Evolutionary conservation across 768 basidiomycete genomes (phyloP).

Genomic region (Solioccasus polychromus): DNA sequence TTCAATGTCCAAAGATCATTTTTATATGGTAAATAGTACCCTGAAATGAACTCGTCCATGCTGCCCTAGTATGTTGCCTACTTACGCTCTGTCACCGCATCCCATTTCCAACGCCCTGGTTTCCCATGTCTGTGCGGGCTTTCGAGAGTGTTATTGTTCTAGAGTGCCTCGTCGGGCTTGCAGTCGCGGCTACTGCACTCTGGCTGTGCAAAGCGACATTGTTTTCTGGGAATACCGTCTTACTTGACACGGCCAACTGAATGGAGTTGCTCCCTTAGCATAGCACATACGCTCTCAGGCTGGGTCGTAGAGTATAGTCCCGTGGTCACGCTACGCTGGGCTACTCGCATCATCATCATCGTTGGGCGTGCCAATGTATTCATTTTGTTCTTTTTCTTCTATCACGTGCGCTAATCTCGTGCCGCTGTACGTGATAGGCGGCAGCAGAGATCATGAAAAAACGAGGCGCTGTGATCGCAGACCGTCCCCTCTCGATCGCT

Average conservation of each 20-base stretch:
- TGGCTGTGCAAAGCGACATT: not conserved
- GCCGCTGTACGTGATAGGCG: constrained; percentile 34
- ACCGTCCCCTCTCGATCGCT: constrained; percentile 49
- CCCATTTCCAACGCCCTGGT: too few relatives aligned
- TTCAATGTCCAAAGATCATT: too few relatives aligned
- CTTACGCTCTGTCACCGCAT: too few relatives aligned
- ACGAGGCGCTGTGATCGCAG: constrained; percentile 46
- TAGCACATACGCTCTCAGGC: constrained; percentile 39
- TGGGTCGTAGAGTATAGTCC: constrained; percentile 59
- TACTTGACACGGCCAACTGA: not conserved
- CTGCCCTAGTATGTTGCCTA: too few relatives aligned
- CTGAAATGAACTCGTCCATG: too few relatives aligned
- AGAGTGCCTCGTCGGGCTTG: constrained; percentile 3
- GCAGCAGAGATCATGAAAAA: constrained; percentile 61
- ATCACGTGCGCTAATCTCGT: not conserved
- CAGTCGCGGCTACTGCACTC: not conserved
- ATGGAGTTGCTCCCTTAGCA: not conserved
- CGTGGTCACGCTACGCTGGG: constrained; percentile 51
- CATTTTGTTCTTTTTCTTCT: not conserved
- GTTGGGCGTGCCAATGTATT: constrained; percentile 23
- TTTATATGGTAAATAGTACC: too few relatives aligned
- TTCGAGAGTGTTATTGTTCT: not conserved
- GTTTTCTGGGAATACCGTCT: not conserved
- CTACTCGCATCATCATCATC: constrained; percentile 24
- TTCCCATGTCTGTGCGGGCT: not conserved